phyloP scores from a whole-genome alignment of 2,329 filamentous ascomycete species.

The Pseudogymnoascus sp. region DNA sequence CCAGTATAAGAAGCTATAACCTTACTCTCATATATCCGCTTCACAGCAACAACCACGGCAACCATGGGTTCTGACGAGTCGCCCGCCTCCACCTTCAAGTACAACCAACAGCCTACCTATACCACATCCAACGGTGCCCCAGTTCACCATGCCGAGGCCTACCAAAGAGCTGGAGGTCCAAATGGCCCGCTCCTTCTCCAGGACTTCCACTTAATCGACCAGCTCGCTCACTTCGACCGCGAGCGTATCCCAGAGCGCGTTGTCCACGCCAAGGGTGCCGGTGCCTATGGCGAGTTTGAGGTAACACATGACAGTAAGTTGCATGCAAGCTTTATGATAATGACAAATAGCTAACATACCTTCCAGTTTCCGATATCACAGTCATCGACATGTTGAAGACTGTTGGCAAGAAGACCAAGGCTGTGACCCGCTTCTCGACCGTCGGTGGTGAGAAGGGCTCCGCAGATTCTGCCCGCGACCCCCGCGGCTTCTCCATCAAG shows the following conservation, averaged over 20 bases:
- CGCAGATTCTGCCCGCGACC: slow-evolving; percentile 58
- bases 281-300: slow-evolving; percentile 22
- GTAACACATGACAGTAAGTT: slow-evolving; percentile 24
- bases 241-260: slow-evolving; percentile 45
- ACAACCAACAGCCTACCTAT: slow-evolving; percentile 49
- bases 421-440: slow-evolving; percentile 61
- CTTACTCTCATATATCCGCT: not conserved
- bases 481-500: slow-evolving; percentile 60
- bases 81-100: slow-evolving; percentile 40
- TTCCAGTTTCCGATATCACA: slow-evolving; percentile 34
- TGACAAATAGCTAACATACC: slow-evolving; percentile 52
- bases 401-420: slow-evolving; percentile 59
- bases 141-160: slow-evolving; percentile 42
- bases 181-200: slow-evolving; percentile 54
- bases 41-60: slow-evolving; percentile 12
- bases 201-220: slow-evolving; percentile 56
- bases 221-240: slow-evolving; percentile 46
- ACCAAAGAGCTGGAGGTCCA: slow-evolving; percentile 42
- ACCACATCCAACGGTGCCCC: slow-evolving; percentile 52
- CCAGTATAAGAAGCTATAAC: not conserved
- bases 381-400: slow-evolving; percentile 39
- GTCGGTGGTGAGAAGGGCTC: slow-evolving; percentile 62
- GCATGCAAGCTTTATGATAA: slow-evolving; percentile 36
- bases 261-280: slow-evolving; percentile 53
- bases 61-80: slow-evolving; percentile 37